Evolutionary conservation across 2,329 filamentous ascomycete species (phyloP).

Genomic region (Talaromyces funiculosus): DNA sequence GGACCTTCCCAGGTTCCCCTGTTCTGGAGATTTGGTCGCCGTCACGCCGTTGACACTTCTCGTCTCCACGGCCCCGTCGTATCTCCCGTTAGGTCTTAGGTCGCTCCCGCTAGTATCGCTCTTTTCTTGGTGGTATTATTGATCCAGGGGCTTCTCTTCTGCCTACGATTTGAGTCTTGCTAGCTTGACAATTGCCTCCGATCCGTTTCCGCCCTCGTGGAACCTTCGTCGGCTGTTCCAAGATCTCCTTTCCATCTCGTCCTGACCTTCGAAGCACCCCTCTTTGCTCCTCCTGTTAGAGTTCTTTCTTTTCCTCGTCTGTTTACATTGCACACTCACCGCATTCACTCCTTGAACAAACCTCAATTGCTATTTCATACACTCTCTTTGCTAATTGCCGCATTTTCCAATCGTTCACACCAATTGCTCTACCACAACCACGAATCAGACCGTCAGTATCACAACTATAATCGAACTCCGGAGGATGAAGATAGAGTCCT

Average conservation of each 20-base stretch:
- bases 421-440: background rate
- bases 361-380: background rate
- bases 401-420: background rate
- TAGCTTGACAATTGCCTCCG: constrained; percentile 10
- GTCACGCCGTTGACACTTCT: constrained; percentile 23
- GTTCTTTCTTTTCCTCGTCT: constrained; percentile 2
- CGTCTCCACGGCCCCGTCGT: constrained; percentile 23
- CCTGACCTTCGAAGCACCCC: constrained; percentile 5
- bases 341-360: constrained; percentile 3
- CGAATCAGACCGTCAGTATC: background rate
- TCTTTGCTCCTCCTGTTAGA: constrained; percentile 8
- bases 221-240: constrained; percentile 13
- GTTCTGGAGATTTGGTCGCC: constrained; percentile 15
- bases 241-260: constrained; percentile 11
- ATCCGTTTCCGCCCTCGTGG: constrained; percentile 15
- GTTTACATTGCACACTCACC: constrained; percentile 2
- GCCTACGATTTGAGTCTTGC: constrained; percentile 2
- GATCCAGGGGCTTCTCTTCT: constrained; percentile 13
- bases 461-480: background rate
- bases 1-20: background rate
- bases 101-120: constrained; percentile 8
- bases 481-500: constrained; percentile 13
- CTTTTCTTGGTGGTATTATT: constrained; percentile 6
- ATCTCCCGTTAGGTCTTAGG: constrained; percentile 12
- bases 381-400: background rate